Evolutionary conservation across 371 early-diverging fungal genomes (phyloP).

Genomic region (Rhizomucor miehei): DNA sequence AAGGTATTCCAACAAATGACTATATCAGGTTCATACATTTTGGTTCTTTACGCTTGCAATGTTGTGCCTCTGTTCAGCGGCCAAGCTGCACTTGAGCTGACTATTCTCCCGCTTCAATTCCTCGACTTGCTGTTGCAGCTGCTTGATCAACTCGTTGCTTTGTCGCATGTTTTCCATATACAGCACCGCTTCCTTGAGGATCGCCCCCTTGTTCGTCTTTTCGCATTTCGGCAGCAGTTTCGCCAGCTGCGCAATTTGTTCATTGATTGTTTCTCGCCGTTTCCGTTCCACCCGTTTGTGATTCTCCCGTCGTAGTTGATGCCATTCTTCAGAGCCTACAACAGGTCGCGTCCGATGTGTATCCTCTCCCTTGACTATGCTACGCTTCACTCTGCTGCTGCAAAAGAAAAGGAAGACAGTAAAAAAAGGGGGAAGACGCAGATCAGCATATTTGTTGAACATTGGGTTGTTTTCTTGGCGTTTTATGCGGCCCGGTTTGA

Average conservation of each 20-base stretch:
- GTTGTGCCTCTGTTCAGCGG: too few relatives aligned
- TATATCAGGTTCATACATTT: too few relatives aligned
- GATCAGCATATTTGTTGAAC: too few relatives aligned
- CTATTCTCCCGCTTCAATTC: background rate
- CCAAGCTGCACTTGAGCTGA: too few relatives aligned
- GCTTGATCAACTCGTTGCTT: slow-evolving; percentile 32
- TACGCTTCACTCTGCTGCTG: too few relatives aligned
- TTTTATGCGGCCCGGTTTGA: too few relatives aligned
- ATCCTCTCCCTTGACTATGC: background rate
- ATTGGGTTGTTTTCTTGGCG: too few relatives aligned
- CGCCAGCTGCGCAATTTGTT: slow-evolving; percentile 83
- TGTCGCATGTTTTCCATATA: slow-evolving; percentile 77
- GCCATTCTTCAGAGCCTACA: slow-evolving; percentile 82
- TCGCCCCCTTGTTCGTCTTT: slow-evolving; percentile 82
- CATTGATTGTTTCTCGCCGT: slow-evolving; percentile 91
- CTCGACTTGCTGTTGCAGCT: slow-evolving; percentile 10
- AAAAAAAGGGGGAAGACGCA: too few relatives aligned
- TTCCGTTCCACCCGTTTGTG: slow-evolving; percentile 94
- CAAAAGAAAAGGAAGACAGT: too few relatives aligned
- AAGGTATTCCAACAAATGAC: too few relatives aligned
- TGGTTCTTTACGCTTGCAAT: too few relatives aligned
- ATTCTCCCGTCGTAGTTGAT: slow-evolving; percentile 74
- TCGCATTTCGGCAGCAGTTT: slow-evolving; percentile 83
- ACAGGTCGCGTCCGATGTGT: background rate
- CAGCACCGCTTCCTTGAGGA: slow-evolving; percentile 84